Evolutionary conservation across 2,329 filamentous ascomycete genomes (phyloP).

Genomic region (Botryotinia globosa): DNA sequence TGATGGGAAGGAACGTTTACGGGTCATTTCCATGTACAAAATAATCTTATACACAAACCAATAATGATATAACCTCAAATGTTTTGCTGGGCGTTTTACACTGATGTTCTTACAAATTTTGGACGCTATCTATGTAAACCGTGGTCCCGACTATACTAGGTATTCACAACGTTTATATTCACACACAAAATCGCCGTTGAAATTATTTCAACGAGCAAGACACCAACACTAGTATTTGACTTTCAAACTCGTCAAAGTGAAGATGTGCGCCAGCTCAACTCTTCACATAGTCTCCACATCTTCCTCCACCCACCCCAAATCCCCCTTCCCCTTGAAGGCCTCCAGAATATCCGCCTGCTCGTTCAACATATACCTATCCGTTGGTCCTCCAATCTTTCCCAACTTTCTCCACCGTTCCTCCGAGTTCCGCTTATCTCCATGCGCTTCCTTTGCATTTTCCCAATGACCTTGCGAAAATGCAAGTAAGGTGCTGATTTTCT

Average conservation of each 20-base stretch:
- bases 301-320: slow-evolving; percentile 46
- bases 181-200: neutral
- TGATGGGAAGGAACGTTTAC: neutral
- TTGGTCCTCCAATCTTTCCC: slow-evolving; percentile 50
- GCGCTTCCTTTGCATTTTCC: slow-evolving; percentile 49
- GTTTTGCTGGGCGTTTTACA: neutral
- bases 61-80: neutral
- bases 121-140: neutral
- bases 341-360: slow-evolving; percentile 54
- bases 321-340: slow-evolving; percentile 48
- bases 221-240: neutral
- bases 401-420: slow-evolving; percentile 50
- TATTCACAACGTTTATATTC: neutral
- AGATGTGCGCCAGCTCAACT: neutral
- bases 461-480: slow-evolving; percentile 55
- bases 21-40: neutral
- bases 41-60: neutral
- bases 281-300: slow-evolving; percentile 30
- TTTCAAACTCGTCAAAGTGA: no score
- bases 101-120: no score
- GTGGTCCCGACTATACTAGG: neutral
- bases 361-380: slow-evolving; percentile 49
- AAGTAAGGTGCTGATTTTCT: slow-evolving; percentile 47
- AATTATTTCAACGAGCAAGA: neutral
- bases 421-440: slow-evolving; percentile 54